phyloP scores from a whole-genome alignment of 2,329 filamentous ascomycete genomes.

The Colletotrichum nymphaeae region DNA sequence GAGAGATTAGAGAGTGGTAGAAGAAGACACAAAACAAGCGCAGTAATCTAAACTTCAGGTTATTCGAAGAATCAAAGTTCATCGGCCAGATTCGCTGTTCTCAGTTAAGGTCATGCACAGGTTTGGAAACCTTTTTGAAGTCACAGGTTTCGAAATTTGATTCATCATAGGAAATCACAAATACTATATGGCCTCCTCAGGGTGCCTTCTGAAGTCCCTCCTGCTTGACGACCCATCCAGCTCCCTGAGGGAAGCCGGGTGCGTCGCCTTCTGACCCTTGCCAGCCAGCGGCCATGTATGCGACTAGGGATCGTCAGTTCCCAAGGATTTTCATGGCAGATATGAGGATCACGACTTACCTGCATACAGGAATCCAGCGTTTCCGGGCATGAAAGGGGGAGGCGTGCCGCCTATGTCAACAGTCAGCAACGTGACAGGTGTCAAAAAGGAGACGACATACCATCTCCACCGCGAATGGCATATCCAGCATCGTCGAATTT shows the following conservation, averaged over 20 bases:
- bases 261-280: slow-evolving; percentile 39
- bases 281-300: slow-evolving; percentile 46
- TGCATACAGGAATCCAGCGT: slow-evolving; percentile 50
- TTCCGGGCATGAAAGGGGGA: slow-evolving; percentile 51
- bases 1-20: slow-evolving; percentile 76
- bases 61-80: neutral
- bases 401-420: slow-evolving; percentile 37
- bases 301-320: slow-evolving; percentile 39
- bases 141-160: neutral
- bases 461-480: slow-evolving; percentile 44
- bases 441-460: neutral
- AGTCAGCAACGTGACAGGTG: neutral
- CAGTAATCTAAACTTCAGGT: neutral
- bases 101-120: too few species aligned
- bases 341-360: slow-evolving; percentile 29
- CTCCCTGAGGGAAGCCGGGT: slow-evolving; percentile 50
- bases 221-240: slow-evolving; percentile 47
- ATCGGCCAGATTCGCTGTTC: neutral
- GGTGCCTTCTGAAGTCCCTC: slow-evolving; percentile 47
- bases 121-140: neutral
- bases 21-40: neutral
- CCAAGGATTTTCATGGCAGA: fast-evolving
- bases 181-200: neutral
- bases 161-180: neutral
- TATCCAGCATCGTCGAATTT: slow-evolving; percentile 53